These are phyloP conservation scores for Prunus mume DNA, from an alignment of 306 rosid species.

Conservation along the genomic window DNA sequence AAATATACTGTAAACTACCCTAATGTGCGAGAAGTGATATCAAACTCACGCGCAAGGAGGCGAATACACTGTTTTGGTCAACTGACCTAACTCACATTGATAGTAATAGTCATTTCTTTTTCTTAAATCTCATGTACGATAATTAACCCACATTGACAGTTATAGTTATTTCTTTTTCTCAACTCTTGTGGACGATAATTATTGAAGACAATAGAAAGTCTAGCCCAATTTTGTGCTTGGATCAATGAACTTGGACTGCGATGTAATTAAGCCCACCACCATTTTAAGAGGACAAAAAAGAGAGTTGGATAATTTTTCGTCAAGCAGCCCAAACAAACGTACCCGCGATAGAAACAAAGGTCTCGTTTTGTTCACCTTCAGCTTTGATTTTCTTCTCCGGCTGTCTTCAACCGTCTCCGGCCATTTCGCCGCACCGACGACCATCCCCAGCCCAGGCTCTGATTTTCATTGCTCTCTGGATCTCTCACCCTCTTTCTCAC, in stretches of 20 bases:
- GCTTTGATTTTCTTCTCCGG: not conserved
- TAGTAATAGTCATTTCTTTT: no score
- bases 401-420: not conserved
- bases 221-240: not conserved
- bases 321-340: not conserved
- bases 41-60: accelerated
- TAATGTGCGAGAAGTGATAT: no score
- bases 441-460: not conserved
- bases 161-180: no score
- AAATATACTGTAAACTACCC: no score
- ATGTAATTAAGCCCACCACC: not conserved
- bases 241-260: not conserved
- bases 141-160: no score
- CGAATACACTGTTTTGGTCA: accelerated
- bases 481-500: not conserved
- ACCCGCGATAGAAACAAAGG: not conserved
- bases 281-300: not conserved
- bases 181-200: no score
- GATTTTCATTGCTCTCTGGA: not conserved
- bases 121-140: no score
- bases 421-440: not conserved
- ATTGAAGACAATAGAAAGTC: no score
- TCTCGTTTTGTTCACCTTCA: not conserved
- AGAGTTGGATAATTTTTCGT: no score
- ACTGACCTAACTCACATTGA: no score